Percentiles rank a stretch among this genome's conserved stretches.
Conservation (phyloP, 1,284 basidiomycete genomes). For the Xerocomus cyaneibrunnescens region DNA sequence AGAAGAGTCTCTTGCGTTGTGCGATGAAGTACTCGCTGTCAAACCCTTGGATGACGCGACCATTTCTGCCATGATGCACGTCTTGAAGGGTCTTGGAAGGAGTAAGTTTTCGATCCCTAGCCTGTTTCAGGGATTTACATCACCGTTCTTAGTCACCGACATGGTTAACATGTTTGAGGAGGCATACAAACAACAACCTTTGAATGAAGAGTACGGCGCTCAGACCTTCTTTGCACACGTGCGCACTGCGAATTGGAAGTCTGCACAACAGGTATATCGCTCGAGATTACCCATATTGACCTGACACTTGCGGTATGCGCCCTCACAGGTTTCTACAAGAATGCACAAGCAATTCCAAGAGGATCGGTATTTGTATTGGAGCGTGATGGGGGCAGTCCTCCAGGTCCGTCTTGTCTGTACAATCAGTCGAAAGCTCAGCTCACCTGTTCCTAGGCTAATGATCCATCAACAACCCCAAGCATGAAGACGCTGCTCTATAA, state of each 20-base stretch:
- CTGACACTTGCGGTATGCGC: constrained; percentile 4
- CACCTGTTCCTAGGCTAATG: constrained; percentile 51
- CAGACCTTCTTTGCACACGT: constrained; percentile 85
- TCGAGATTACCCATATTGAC: not conserved
- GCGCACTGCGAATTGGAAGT: constrained; percentile 75
- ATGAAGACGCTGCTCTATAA: constrained; percentile 70
- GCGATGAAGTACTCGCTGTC: constrained; percentile 70
- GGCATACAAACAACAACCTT: constrained; percentile 73
- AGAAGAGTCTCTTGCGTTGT: constrained; percentile 75
- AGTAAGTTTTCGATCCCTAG: constrained; percentile 45
- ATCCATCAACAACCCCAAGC: constrained; percentile 53
- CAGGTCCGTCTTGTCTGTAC: constrained; percentile 47
- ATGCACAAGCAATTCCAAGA: constrained; percentile 78
- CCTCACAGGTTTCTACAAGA: constrained; percentile 61
- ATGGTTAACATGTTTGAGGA: constrained; percentile 79
- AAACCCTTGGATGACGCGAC: constrained; percentile 70
- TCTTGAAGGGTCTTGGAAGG: constrained; percentile 71
- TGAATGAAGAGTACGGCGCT: constrained; percentile 76
- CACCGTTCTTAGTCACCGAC: constrained; percentile 56
- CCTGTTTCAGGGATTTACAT: not conserved
- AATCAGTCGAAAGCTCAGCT: constrained; percentile 14
- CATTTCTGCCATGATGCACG: constrained; percentile 78
- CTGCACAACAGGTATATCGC: constrained; percentile 64
- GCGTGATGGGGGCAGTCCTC: constrained; percentile 74
- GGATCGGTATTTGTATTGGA: constrained; percentile 83